A percentile compares a stretch with the other conserved stretches of the same genome.
phyloP scores from a whole-genome alignment of 2,329 filamentous ascomycete species.

The Diaporthe vaccinii region DNA sequence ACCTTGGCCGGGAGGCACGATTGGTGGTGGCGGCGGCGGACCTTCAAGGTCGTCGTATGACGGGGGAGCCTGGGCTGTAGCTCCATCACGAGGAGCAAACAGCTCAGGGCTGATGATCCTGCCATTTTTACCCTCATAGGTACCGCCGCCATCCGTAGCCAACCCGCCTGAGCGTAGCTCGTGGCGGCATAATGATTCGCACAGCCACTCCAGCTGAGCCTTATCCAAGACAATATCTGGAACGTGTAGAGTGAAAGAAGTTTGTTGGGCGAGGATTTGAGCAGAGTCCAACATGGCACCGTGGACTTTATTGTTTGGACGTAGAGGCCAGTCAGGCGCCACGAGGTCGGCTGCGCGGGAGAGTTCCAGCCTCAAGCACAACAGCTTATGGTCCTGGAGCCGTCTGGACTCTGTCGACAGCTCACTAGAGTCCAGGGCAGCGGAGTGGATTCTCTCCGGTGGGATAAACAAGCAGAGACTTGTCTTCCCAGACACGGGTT shows the following conservation, averaged over 20 bases:
- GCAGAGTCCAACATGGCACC: constrained; percentile 28
- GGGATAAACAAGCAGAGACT: constrained; percentile 23
- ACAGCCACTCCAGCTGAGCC: constrained; percentile 25
- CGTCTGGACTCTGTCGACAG: neutral
- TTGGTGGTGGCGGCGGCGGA: constrained; percentile 19
- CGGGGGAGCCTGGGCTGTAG: constrained; percentile 1
- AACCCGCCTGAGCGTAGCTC: constrained; percentile 3
- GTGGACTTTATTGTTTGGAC: constrained; percentile 35
- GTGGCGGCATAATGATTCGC: constrained; percentile 2
- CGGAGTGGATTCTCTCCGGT: constrained; percentile 21
- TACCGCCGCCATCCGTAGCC: neutral
- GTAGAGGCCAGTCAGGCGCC: constrained; percentile 22
- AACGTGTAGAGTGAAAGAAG: constrained; percentile 19
- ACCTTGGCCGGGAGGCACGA: constrained; percentile 2
- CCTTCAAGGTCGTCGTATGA: constrained; percentile 35
- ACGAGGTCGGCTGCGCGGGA: constrained; percentile 2
- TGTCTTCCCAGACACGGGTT: constrained; percentile 3
- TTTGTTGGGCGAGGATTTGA: constrained; percentile 27
- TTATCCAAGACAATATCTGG: neutral
- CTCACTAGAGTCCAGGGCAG: neutral
- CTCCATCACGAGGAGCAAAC: constrained; percentile 13
- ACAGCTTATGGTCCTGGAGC: neutral
- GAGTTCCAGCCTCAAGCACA: constrained; percentile 4
- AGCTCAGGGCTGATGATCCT: constrained; percentile 17
- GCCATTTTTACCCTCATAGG: constrained; percentile 30